These are phyloP conservation scores for Ophiostoma novo-ulmi DNA, from an alignment of 2,329 filamentous ascomycete genomes.

Conservation along the genomic window DNA sequence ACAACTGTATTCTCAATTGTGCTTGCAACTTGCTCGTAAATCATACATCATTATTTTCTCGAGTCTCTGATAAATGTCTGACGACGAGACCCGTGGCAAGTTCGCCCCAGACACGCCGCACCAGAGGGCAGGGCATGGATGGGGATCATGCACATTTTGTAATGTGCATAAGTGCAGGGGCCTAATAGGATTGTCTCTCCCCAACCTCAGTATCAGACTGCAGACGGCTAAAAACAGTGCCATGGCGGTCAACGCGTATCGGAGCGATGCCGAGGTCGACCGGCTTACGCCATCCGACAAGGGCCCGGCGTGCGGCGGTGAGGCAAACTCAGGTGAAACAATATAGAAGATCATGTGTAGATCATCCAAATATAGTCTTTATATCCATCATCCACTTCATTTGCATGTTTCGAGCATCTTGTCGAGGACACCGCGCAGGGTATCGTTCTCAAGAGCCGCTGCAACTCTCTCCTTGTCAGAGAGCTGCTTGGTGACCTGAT, in stretches of 20 bases:
- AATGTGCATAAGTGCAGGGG: background rate
- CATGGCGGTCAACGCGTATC: background rate
- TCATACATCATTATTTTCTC: background rate
- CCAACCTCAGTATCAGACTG: background rate
- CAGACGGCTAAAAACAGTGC: background rate
- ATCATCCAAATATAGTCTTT: background rate
- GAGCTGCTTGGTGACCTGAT: slow-evolving; percentile 95
- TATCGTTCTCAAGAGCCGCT: slow-evolving; percentile 89
- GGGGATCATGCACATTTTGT: background rate
- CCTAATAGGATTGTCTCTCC: background rate
- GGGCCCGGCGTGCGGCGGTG: background rate
- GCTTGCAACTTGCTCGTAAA: background rate
- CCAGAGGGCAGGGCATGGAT: background rate
- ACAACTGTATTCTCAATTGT: too few species aligned
- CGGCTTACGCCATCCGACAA: background rate
- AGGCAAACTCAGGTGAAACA: background rate
- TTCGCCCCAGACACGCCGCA: background rate
- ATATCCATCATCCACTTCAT: slow-evolving; percentile 33
- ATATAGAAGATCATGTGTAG: background rate
- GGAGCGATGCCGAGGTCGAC: background rate
- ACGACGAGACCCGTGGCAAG: background rate
- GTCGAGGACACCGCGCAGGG: slow-evolving; percentile 76
- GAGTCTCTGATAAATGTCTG: background rate
- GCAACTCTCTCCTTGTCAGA: slow-evolving; percentile 95
- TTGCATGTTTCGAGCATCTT: slow-evolving; percentile 90